Conservation (phyloP, 1,139 yeast species). For the Taiozyma onychis region DNA sequence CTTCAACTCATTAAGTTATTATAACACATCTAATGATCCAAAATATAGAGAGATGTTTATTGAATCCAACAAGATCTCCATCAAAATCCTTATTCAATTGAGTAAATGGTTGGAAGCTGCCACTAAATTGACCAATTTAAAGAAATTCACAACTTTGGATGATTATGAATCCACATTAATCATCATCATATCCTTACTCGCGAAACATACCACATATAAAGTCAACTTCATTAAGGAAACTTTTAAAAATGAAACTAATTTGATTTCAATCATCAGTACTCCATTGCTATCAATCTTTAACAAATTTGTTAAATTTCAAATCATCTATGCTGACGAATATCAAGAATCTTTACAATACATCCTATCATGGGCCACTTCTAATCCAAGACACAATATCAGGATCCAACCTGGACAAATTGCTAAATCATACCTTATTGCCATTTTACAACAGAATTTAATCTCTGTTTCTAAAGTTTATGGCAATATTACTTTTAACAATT, state of each 20-base stretch:
- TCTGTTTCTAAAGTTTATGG: constrained; percentile 14
- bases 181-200: constrained; percentile 10
- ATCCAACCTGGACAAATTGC: neutral
- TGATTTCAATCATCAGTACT: constrained; percentile 4
- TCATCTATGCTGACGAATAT: constrained; percentile 16
- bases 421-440: constrained; percentile 3
- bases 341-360: constrained; percentile 3
- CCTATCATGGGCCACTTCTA: neutral
- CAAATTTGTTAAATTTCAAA: constrained; percentile 9
- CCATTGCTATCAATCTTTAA: constrained; percentile 10
- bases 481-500: constrained; percentile 13
- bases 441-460: constrained; percentile 17
- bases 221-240: constrained; percentile 8
- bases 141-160: constrained; percentile 8
- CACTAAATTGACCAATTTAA: constrained; percentile 10
- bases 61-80: constrained; percentile 8
- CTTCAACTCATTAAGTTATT: constrained; percentile 1
- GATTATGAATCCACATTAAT: constrained; percentile 8
- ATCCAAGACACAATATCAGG: neutral
- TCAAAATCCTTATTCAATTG: constrained; percentile 14
- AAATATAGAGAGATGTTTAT: neutral
- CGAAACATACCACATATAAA: constrained; percentile 10
- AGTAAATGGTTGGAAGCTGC: constrained; percentile 19
- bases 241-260: constrained; percentile 4
- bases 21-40: neutral